These are phyloP conservation scores for Pyricularia pennisetigena DNA, from an alignment of 2,329 filamentous ascomycete genomes.

Conservation along the genomic window DNA sequence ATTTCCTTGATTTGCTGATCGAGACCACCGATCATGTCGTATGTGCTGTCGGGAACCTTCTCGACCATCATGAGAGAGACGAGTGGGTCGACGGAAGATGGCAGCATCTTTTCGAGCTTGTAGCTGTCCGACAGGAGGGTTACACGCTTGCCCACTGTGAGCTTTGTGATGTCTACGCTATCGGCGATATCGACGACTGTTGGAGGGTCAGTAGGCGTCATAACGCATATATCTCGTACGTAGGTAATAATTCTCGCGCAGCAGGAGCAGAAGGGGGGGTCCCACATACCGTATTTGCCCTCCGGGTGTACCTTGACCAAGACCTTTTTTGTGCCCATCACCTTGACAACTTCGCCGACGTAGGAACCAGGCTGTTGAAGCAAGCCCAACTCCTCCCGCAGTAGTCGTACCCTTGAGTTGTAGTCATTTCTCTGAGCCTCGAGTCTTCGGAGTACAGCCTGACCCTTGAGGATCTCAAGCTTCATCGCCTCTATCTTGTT, in stretches of 20 bases:
- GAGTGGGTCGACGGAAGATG: slow-evolving; percentile 93
- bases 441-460: slow-evolving; percentile 85
- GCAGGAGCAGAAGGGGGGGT: neutral
- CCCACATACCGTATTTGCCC: slow-evolving; percentile 86
- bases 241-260: neutral
- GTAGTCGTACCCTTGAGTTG: slow-evolving; percentile 90
- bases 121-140: slow-evolving; percentile 95
- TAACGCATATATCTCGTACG: neutral
- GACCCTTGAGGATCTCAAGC: slow-evolving; percentile 98
- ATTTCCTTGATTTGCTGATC: slow-evolving; percentile 99
- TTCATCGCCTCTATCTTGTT: slow-evolving; percentile 99
- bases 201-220: neutral
- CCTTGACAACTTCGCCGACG: slow-evolving; percentile 98
- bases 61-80: slow-evolving; percentile 99
- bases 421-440: slow-evolving; percentile 99
- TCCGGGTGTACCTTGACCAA: slow-evolving; percentile 98
- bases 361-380: slow-evolving; percentile 97
- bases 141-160: slow-evolving; percentile 95
- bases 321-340: slow-evolving; percentile 99
- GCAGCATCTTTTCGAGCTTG: slow-evolving; percentile 97
- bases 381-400: slow-evolving; percentile 90
- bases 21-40: slow-evolving; percentile 98
- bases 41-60: slow-evolving; percentile 98
- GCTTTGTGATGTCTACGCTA: slow-evolving; percentile 86
- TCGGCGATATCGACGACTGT: slow-evolving; percentile 93